phyloP scores from a whole-genome alignment of 1,284 basidiomycete genomes.

The Moesziomyces globuligerus region DNA sequence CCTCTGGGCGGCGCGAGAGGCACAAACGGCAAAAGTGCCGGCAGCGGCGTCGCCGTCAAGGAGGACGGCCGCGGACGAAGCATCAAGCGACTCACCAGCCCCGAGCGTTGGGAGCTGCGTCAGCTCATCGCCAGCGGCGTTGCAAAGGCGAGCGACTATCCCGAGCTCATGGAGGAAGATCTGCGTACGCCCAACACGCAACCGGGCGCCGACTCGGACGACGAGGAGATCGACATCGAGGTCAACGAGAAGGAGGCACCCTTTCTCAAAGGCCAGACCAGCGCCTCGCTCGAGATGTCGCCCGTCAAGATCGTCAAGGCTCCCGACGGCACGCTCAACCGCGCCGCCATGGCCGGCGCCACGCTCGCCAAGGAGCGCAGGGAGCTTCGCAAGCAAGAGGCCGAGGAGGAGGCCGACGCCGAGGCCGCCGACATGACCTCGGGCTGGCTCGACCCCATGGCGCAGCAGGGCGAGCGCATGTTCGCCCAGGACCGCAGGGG shows the following conservation, averaged over 20 bases:
- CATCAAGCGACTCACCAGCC: slow-evolving; percentile 91
- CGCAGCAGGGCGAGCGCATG: slow-evolving; percentile 81
- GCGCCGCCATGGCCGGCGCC: slow-evolving; percentile 92
- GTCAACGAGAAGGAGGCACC: slow-evolving; percentile 95
- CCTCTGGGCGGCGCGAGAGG: slow-evolving; percentile 61
- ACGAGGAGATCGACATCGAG: slow-evolving; percentile 89
- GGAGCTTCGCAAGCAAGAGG: slow-evolving; percentile 92
- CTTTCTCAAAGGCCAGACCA: slow-evolving; percentile 95
- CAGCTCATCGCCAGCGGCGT: slow-evolving; percentile 96
- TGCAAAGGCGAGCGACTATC: slow-evolving; percentile 91
- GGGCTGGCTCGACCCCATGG: slow-evolving; percentile 98
- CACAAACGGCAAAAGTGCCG: slow-evolving; percentile 14
- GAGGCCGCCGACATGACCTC: slow-evolving; percentile 91
- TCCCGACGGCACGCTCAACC: slow-evolving; percentile 76
- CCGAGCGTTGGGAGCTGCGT: slow-evolving; percentile 99
- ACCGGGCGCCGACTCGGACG: slow-evolving; percentile 48
- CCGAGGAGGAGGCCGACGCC: slow-evolving; percentile 91
- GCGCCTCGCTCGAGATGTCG: slow-evolving; percentile 91
- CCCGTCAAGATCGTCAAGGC: slow-evolving; percentile 90
- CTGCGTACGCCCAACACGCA: slow-evolving; percentile 54
- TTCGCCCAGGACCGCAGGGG: slow-evolving; percentile 95
- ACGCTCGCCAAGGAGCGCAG: slow-evolving; percentile 92
- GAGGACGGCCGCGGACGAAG: slow-evolving; percentile 51
- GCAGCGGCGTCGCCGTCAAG: slow-evolving; percentile 47
- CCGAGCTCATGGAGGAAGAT: slow-evolving; percentile 83